phyloP scores from a whole-genome alignment of 345 rosid genomes.

The Aquilaria yunnanensis region DNA sequence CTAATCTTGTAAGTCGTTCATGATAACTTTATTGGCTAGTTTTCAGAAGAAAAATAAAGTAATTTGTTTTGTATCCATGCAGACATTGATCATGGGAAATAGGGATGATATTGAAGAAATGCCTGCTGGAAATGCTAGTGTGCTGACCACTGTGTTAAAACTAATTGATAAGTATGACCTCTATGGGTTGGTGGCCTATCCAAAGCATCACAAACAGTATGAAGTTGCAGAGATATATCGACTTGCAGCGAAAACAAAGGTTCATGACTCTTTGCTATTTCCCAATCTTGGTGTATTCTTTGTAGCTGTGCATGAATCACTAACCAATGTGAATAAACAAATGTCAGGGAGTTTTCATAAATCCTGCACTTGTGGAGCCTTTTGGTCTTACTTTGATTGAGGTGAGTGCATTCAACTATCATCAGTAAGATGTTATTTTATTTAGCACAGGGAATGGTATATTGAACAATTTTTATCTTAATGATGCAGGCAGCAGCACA shows the following conservation, averaged over 20 bases:
- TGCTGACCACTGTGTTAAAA: slow-evolving; percentile 79
- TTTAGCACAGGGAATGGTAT: slow-evolving; percentile 1
- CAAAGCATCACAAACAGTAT: slow-evolving; percentile 93
- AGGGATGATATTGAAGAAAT: slow-evolving; percentile 87
- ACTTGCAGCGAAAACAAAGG: slow-evolving; percentile 91
- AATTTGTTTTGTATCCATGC: slow-evolving; percentile 6
- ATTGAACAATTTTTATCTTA: slow-evolving; percentile 8
- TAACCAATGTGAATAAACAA: slow-evolving; percentile 8
- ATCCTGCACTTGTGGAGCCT: slow-evolving; percentile 96
- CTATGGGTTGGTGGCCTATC: slow-evolving; percentile 88
- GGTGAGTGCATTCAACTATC: slow-evolving; percentile 29
- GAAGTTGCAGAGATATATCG: slow-evolving; percentile 97
- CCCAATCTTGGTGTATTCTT: slow-evolving; percentile 4
- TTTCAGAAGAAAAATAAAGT: not conserved
- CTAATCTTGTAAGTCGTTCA: slow-evolving; percentile 64
- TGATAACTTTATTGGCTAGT: slow-evolving; percentile 1
- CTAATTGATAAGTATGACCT: slow-evolving; percentile 90
- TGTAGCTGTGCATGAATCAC: not conserved
- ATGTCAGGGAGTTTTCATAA: slow-evolving; percentile 88
- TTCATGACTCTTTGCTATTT: slow-evolving; percentile 12
- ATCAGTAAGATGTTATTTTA: not conserved
- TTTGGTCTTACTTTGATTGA: slow-evolving; percentile 96
- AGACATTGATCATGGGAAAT: slow-evolving; percentile 95
- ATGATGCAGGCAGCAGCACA: slow-evolving; percentile 86
- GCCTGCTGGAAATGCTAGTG: slow-evolving; percentile 71